Percentiles rank a stretch among this genome's conserved stretches.
These are phyloP conservation scores for Entomortierella chlamydospora DNA, from an alignment of 192 early-diverging fungal species.

Conservation along the genomic window DNA sequence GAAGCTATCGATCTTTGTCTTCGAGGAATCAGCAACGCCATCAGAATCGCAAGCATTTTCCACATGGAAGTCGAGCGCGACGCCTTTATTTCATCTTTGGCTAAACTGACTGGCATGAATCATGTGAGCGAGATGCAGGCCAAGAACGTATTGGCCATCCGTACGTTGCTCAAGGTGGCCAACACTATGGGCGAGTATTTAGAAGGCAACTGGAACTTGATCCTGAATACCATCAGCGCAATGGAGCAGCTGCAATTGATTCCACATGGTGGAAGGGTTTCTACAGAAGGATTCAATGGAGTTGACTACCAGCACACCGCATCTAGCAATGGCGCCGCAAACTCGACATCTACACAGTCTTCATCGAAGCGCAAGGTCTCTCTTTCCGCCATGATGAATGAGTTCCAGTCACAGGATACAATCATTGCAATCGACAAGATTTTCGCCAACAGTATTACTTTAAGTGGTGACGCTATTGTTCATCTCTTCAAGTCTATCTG, in stretches of 20 bases:
- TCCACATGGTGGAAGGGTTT: slow-evolving; percentile 61
- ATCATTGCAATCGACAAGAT: slow-evolving; percentile 90
- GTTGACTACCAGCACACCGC: slow-evolving; percentile 54
- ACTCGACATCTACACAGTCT: slow-evolving; percentile 18
- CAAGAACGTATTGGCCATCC: slow-evolving; percentile 92
- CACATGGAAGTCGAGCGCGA: slow-evolving; percentile 90
- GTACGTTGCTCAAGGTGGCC: slow-evolving; percentile 83
- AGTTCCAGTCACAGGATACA: slow-evolving; percentile 79
- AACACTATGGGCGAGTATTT: slow-evolving; percentile 72
- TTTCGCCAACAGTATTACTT: slow-evolving; percentile 80
- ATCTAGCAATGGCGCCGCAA: slow-evolving; percentile 6
- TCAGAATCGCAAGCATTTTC: slow-evolving; percentile 84
- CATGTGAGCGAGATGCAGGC: slow-evolving; percentile 86
- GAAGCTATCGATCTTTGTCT: slow-evolving; percentile 82
- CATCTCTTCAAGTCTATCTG: slow-evolving; percentile 91
- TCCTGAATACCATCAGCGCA: slow-evolving; percentile 85
- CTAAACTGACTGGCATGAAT: slow-evolving; percentile 87
- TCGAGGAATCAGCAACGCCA: slow-evolving; percentile 81
- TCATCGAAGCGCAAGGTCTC: slow-evolving; percentile 49
- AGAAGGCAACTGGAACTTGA: slow-evolving; percentile 80
- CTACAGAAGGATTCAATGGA: slow-evolving; percentile 56
- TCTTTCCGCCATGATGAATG: slow-evolving; percentile 62
- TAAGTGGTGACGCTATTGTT: slow-evolving; percentile 86
- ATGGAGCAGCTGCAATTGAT: slow-evolving; percentile 89
- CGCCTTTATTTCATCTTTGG: slow-evolving; percentile 91